phyloP scores from a whole-genome alignment of 306 rosid species.

The Glycine latifolia region DNA sequence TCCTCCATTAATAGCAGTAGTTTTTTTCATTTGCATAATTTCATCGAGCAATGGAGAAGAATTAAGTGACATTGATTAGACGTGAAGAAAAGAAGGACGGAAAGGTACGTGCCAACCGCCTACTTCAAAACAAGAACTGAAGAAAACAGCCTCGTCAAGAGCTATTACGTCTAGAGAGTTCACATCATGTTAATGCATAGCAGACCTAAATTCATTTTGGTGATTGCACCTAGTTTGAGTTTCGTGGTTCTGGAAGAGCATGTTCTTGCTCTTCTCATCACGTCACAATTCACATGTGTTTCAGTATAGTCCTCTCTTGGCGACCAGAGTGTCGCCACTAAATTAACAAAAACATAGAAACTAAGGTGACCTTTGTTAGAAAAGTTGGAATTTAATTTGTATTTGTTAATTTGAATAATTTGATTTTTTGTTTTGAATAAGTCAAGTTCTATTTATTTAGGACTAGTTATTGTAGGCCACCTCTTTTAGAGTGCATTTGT shows the following conservation, averaged over 20 bases:
- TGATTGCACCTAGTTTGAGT: not conserved
- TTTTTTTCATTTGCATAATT: not conserved
- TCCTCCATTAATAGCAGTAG: too few relatives aligned
- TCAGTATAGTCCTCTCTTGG: not conserved
- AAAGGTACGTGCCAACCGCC: slow-evolving; percentile 14
- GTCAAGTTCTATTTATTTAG: not conserved
- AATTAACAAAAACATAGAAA: not conserved
- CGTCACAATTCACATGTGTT: not conserved
- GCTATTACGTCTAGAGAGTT: not conserved
- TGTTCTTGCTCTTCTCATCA: not conserved
- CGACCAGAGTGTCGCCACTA: too few relatives aligned
- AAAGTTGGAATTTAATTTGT: not conserved
- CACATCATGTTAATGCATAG: not conserved
- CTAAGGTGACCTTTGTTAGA: not conserved
- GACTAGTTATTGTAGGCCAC: not conserved
- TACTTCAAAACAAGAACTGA: not conserved
- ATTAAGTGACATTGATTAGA: slow-evolving; percentile 1
- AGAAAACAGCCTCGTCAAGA: not conserved
- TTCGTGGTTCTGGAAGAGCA: not conserved
- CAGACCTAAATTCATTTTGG: not conserved
- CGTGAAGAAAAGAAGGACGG: not conserved
- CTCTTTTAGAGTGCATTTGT: not conserved
- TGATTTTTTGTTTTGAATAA: not conserved
- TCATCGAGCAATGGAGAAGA: not conserved
- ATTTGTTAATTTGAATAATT: not conserved